Evolutionary conservation across 2,329 filamentous ascomycete genomes (phyloP).

Genomic region (Neopestalotiopsis sp.): DNA sequence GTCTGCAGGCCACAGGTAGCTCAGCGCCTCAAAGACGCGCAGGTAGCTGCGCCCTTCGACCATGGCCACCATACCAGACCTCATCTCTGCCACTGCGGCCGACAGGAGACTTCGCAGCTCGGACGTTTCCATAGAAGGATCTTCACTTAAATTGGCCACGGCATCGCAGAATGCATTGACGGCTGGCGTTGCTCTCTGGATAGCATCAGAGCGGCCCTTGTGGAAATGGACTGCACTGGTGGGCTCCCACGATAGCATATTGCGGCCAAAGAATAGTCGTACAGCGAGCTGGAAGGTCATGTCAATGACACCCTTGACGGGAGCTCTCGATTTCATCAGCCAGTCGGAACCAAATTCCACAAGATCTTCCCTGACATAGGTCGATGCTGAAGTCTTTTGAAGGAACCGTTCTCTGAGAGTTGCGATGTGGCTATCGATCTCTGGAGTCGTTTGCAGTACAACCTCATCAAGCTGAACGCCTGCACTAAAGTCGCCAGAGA

Average conservation of each 20-base stretch:
- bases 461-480: constrained; percentile 8
- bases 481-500: neutral
- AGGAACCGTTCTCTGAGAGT: neutral
- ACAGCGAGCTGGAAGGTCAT: constrained; percentile 20
- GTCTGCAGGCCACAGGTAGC: constrained; percentile 13
- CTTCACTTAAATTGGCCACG: neutral
- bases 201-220: constrained; percentile 14
- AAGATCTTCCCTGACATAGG: constrained; percentile 17
- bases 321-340: constrained; percentile 15
- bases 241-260: constrained; percentile 20
- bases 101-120: constrained; percentile 8
- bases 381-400: constrained; percentile 11
- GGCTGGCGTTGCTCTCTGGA: constrained; percentile 20
- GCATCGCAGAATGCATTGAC: constrained; percentile 20
- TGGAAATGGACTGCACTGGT: constrained; percentile 16
- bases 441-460: constrained; percentile 11
- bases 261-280: constrained; percentile 18
- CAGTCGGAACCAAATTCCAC: constrained; percentile 20
- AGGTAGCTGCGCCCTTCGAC: constrained; percentile 10
- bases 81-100: constrained; percentile 4
- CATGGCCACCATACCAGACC: constrained; percentile 6
- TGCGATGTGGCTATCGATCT: constrained; percentile 11
- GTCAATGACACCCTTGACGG: constrained; percentile 20
- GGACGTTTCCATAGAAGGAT: neutral
- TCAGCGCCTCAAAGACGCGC: constrained; percentile 15